Evolutionary conservation across 495 filamentous ascomycete genomes (phyloP).

Genomic region (Bathelium albidoporum): DNA sequence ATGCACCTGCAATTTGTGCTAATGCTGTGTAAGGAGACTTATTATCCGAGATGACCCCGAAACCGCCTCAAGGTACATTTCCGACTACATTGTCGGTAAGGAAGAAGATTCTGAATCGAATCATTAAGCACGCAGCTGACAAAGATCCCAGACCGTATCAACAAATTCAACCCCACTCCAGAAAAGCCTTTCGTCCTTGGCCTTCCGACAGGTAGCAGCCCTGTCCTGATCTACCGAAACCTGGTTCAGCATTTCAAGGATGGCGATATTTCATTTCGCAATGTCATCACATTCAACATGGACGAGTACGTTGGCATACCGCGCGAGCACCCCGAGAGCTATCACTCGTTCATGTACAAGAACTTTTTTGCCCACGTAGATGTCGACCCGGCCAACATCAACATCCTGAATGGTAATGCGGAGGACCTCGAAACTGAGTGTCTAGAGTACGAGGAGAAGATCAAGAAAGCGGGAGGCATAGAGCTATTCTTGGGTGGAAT

Average conservation of each 20-base stretch:
- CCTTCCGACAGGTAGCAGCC: conserved; percentile 72
- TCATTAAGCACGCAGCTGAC: background rate
- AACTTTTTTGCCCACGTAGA: conserved; percentile 85
- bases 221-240: conserved; percentile 65
- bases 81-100: conserved; percentile 72
- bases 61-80: conserved; percentile 61
- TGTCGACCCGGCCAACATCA: conserved; percentile 65
- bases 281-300: conserved; percentile 92
- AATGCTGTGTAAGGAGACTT: conserved; percentile 52
- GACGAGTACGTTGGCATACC: conserved; percentile 82
- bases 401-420: conserved; percentile 80
- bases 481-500: conserved; percentile 80
- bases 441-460: conserved; percentile 66
- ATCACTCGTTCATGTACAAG: conserved; percentile 87
- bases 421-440: conserved; percentile 67
- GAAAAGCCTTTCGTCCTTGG: conserved; percentile 70
- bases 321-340: conserved; percentile 70
- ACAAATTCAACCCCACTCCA: conserved; percentile 57
- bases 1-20: conserved; percentile 7
- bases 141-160: conserved; percentile 49
- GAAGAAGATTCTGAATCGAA: conserved; percentile 3
- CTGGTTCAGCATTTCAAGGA: conserved; percentile 66
- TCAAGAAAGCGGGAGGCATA: conserved; percentile 64
- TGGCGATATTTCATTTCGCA: conserved; percentile 70
- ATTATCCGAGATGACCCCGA: conserved; percentile 65